These are phyloP conservation scores for Claviceps pusilla DNA, from an alignment of 2,329 filamentous ascomycete genomes.

Conservation along the genomic window DNA sequence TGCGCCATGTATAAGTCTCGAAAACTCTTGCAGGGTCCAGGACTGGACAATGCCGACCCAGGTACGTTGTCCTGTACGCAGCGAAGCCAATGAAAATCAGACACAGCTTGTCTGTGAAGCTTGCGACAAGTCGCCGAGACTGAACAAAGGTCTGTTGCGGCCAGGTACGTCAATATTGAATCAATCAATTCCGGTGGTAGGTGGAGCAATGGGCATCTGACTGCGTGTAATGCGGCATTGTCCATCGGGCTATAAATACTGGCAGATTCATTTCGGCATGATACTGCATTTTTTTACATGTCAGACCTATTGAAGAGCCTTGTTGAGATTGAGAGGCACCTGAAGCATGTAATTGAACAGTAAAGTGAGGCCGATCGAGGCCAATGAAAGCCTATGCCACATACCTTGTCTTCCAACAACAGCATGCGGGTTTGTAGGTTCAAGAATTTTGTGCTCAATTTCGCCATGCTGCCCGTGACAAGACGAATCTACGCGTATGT, in stretches of 20 bases:
- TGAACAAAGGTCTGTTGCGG: conserved; percentile 46
- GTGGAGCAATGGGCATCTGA: conserved; percentile 25
- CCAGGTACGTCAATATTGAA: conserved; percentile 52
- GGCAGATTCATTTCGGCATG: not conserved
- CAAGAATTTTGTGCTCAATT: too few relatives aligned
- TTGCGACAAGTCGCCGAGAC: conserved; percentile 46
- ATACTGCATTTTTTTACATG: not conserved
- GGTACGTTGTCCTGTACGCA: conserved; percentile 57
- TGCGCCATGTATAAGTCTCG: conserved; percentile 59
- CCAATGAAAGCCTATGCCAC: not conserved
- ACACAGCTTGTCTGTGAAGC: conserved; percentile 42
- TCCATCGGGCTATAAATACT: not conserved
- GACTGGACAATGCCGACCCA: conserved; percentile 32
- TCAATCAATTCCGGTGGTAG: conserved; percentile 66
- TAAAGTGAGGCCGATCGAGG: not conserved
- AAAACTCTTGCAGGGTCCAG: conserved; percentile 48
- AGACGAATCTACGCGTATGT: too few relatives aligned
- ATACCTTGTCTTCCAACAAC: not conserved
- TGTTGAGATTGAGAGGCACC: too few relatives aligned
- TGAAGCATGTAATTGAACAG: not conserved
- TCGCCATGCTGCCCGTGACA: too few relatives aligned
- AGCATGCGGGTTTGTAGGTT: not conserved
- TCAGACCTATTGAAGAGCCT: not conserved
- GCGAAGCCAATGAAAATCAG: conserved; percentile 58
- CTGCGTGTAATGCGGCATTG: not conserved